Percentiles rank a stretch among this genome's conserved stretches.
Conservation (phyloP, 768 basidiomycete genomes). For the Mycena belliarum region DNA sequence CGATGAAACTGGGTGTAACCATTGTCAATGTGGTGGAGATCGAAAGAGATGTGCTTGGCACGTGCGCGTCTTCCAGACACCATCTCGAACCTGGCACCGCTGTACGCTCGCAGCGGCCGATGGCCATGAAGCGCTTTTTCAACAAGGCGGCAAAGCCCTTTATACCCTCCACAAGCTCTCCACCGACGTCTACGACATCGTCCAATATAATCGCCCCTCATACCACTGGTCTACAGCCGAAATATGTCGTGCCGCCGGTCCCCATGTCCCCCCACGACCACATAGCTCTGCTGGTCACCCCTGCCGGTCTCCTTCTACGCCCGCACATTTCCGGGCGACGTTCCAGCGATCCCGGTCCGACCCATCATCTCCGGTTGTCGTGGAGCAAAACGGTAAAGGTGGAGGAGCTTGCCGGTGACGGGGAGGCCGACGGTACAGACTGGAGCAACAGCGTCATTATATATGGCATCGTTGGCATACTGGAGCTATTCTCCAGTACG, state of each 20-base stretch:
- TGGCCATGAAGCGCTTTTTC: constrained; percentile 46
- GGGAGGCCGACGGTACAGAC: constrained; percentile 37
- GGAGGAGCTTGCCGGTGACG: constrained; percentile 46
- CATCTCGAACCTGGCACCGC: neutral
- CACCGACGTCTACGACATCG: constrained; percentile 3
- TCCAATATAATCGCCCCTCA: constrained; percentile 24
- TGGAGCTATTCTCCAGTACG: constrained; percentile 73
- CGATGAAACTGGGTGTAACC: too few relatives aligned
- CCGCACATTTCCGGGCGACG: constrained; percentile 44
- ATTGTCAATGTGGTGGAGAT: neutral
- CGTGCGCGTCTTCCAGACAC: neutral
- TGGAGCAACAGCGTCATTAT: constrained; percentile 63
- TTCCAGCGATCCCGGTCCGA: constrained; percentile 24
- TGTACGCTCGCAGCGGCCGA: neutral
- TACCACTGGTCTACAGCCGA: constrained; percentile 53
- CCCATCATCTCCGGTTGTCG: constrained; percentile 48
- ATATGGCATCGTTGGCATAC: constrained; percentile 75
- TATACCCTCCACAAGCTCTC: constrained; percentile 23
- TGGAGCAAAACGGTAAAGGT: constrained; percentile 63
- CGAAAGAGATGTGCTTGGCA: too few relatives aligned
- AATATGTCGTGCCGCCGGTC: constrained; percentile 62
- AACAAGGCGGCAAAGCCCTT: constrained; percentile 37
- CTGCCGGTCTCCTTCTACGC: constrained; percentile 66
- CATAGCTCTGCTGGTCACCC: constrained; percentile 60
- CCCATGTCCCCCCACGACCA: constrained; percentile 75